Evolutionary conservation across 2,329 filamentous ascomycete species (phyloP), one percentile per base, ranked within the genome.

Genomic region (Cercospora beticola): DNA sequence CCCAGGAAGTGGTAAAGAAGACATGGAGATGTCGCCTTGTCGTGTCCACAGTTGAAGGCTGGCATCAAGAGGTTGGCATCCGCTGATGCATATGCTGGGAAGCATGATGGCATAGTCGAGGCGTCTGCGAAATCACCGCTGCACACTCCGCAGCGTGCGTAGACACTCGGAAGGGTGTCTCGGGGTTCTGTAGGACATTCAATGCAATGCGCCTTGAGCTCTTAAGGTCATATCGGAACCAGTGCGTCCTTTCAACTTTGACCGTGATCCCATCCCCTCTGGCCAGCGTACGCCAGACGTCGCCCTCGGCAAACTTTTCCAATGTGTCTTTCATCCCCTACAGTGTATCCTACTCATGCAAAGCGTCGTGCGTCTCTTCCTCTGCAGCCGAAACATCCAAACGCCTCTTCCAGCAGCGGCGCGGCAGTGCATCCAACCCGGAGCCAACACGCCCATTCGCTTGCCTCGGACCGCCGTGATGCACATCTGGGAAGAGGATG

Each of bases 401-500:
- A 58, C 54, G 54, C 54, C 54, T 31, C 54, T 2, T 10, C 7
- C 26, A 28, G n/a, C 26, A 28, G 1, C 21, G 54, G 16, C 16
- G 54, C 54, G 54, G 26, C 26, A 58, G 54, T 9, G 14, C 26
- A 7, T 28, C 26, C 54, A 58, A 21, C 30, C 54, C 54, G 30
- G 26, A 3, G 16, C 2, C 54, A 31, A n/a, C 54, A 58, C 26
- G 54, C 31, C 54, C 54, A 14, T 33, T 54, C 54, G 58, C 26
- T 33, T 33, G 58, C 31, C 5, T 40, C 58, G 59, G 59, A 28
- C 40, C 59, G 23, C n/a, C 12, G 23, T 16, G 54, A 58, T 58
- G 54, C 54, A 58, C 26, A 28, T n/a, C 54, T 58, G 54, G 54
- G 54, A 58, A 59, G 56, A 36, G 26, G 28, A 59, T n/a, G 56